phyloP scores from a whole-genome alignment of 352 stramenopile species.

The Phytophthora parvispora region DNA sequence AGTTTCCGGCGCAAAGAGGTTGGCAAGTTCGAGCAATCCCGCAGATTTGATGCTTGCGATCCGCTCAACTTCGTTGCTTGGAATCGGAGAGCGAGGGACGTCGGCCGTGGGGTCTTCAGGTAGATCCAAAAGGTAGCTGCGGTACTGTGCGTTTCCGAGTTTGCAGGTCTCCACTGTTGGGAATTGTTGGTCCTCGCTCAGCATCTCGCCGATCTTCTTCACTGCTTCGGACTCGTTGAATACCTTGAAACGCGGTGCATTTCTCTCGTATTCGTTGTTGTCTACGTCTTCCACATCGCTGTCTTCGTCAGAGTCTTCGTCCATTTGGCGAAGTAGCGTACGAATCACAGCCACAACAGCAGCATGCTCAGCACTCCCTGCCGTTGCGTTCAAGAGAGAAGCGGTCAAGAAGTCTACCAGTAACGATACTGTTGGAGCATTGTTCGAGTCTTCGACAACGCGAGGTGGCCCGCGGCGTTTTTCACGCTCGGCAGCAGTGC shows the following conservation, averaged over 20 bases:
- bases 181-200: constrained; percentile 20
- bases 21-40: constrained; percentile 22
- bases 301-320: constrained; percentile 2
- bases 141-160: constrained; percentile 22
- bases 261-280: neutral
- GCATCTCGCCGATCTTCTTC: constrained; percentile 13
- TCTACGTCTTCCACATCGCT: neutral
- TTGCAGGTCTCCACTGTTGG: constrained; percentile 21
- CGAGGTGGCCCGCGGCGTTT: constrained; percentile 24
- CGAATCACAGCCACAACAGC: constrained; percentile 10
- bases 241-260: neutral
- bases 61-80: constrained; percentile 37
- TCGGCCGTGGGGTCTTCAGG: constrained; percentile 14
- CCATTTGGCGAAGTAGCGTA: constrained; percentile 6
- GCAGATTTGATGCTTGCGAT: constrained; percentile 14
- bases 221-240: neutral
- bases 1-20: constrained; percentile 15
- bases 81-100: constrained; percentile 30
- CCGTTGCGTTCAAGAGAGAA: constrained; percentile 9
- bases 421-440: constrained; percentile 1
- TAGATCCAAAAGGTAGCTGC: constrained; percentile 29
- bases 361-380: constrained; percentile 11
- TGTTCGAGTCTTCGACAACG: constrained; percentile 12
- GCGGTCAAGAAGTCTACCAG: constrained; percentile 12
- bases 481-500: constrained; percentile 24